phyloP scores from a whole-genome alignment of 306 rosid species.

The Sicyos edulis region DNA sequence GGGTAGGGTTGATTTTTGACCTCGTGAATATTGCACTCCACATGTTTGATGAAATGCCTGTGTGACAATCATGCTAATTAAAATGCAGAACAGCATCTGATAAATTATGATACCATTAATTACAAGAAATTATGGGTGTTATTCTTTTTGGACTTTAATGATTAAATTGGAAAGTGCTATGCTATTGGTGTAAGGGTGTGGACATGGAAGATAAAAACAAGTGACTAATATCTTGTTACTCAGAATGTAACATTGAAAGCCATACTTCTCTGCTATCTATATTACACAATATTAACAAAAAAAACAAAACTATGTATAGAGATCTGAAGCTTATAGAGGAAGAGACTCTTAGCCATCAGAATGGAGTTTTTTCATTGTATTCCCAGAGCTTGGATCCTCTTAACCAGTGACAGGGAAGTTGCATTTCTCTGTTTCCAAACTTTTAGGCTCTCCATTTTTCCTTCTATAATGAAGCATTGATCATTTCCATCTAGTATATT shows the following conservation, averaged over 20 bases:
- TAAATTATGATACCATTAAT: neutral
- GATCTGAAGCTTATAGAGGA: neutral
- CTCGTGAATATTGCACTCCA: neutral
- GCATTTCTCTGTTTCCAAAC: slow-evolving; percentile 64
- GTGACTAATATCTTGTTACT: neutral
- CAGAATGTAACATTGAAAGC: neutral
- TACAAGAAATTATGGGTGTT: neutral
- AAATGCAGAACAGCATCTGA: neutral
- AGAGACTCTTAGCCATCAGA: neutral
- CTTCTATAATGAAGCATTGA: slow-evolving; percentile 31
- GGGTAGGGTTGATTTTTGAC: neutral
- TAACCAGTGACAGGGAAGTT: slow-evolving; percentile 50
- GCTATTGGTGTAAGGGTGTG: neutral
- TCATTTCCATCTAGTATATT: slow-evolving; percentile 76
- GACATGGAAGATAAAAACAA: neutral
- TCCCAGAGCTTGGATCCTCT: slow-evolving; percentile 87
- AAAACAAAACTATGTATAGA: neutral
- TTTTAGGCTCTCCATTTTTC: slow-evolving; percentile 46
- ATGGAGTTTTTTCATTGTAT: slow-evolving; percentile 47
- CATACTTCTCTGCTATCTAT: slow-evolving; percentile 1
- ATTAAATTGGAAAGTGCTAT: slow-evolving; percentile 4
- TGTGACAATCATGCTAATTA: neutral
- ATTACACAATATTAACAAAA: slow-evolving; percentile 1
- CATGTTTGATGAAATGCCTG: slow-evolving; percentile 10
- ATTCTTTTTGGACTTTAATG: neutral